Percentiles rank a stretch among this genome's conserved stretches.
Conservation (phyloP, 768 basidiomycete genomes). For the Ramaria sp. region DNA sequence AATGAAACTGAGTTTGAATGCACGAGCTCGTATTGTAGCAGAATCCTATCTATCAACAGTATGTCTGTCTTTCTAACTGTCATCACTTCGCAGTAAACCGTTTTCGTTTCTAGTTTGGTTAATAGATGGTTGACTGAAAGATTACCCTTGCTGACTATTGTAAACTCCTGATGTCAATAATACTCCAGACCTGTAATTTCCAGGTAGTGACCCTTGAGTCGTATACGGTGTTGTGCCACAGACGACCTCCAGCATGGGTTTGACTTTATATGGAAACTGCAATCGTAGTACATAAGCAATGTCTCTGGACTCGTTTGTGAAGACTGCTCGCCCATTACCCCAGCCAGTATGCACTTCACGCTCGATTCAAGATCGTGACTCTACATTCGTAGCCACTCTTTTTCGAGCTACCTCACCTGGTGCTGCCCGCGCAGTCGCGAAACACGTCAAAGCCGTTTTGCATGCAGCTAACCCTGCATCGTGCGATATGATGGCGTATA, state of each 20-base stretch:
- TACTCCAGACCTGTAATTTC: not conserved
- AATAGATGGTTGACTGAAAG: not conserved
- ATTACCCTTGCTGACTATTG: not conserved
- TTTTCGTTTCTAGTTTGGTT: conserved; percentile 11
- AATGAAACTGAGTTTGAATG: conserved; percentile 96
- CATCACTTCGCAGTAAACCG: not conserved
- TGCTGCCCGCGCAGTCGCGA: conserved; percentile 38
- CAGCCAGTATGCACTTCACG: conserved; percentile 47
- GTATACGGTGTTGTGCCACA: no score
- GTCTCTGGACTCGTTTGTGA: conserved; percentile 43
- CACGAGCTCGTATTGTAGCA: conserved; percentile 91
- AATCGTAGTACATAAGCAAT: not conserved
- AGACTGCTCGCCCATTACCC: conserved; percentile 32
- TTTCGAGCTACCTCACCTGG: conserved; percentile 41
- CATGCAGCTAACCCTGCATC: conserved; percentile 49
- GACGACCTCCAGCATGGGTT: no score
- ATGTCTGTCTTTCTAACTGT: conserved; percentile 20
- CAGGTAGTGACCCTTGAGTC: no score
- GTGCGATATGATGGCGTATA: conserved; percentile 71
- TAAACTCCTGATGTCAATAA: not conserved
- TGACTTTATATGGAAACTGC: no score
- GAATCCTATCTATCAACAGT: conserved; percentile 93
- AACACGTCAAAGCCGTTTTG: conserved; percentile 44
- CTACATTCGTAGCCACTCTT: conserved; percentile 57
- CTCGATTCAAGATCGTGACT: conserved; percentile 67